A percentile compares a stretch with the other conserved stretches of the same genome.
Conservation (phyloP, 306 rosid species). For the Sicyos edulis region DNA sequence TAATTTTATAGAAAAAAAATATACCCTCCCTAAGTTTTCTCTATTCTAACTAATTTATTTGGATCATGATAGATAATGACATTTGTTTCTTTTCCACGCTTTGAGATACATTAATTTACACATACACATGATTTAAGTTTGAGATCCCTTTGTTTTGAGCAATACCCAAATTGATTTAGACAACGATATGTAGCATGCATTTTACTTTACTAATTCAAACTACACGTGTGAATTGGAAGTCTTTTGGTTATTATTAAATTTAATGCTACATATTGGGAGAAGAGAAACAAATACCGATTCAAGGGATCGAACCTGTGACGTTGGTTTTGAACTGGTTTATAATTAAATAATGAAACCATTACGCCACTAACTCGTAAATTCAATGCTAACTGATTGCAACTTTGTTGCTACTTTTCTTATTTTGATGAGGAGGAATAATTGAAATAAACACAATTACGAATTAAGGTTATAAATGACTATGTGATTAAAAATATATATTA, state of each 20-base stretch:
- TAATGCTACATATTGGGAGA: too few species aligned
- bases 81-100: constrained; percentile 25
- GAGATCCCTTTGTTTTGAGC: not conserved
- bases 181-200: constrained; percentile 7
- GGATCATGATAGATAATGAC: constrained; percentile 22
- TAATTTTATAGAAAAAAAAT: not conserved
- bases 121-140: constrained; percentile 18
- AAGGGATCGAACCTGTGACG: too few species aligned
- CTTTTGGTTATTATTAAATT: not conserved
- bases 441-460: not conserved
- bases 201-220: not conserved
- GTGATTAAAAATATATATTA: too few species aligned
- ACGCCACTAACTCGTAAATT: too few species aligned
- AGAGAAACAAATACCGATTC: too few species aligned
- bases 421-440: not conserved
- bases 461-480: too few species aligned
- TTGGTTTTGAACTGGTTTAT: too few species aligned
- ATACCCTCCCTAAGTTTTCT: not conserved
- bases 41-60: constrained; percentile 13
- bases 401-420: not conserved
- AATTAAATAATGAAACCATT: too few species aligned
- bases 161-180: constrained; percentile 12
- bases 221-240: not conserved
- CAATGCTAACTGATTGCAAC: not conserved
- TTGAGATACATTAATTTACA: constrained; percentile 6